Conservation (phyloP, 768 basidiomycete genomes). For the Collybia nuda region DNA sequence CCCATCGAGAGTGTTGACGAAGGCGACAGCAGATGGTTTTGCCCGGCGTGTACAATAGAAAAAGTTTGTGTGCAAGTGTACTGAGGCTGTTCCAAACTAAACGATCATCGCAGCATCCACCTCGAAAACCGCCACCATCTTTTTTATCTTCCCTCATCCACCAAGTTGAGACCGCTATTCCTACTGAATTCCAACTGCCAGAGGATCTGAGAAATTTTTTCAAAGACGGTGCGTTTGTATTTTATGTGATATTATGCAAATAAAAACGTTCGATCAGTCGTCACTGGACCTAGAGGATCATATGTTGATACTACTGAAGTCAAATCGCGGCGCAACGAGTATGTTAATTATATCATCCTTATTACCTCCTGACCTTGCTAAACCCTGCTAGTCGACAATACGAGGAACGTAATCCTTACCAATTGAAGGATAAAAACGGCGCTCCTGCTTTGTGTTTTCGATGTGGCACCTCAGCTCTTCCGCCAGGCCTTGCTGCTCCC, state of each 20-base stretch:
- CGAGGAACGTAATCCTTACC: constrained; percentile 89
- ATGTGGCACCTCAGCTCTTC: constrained; percentile 81
- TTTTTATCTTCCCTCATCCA: constrained; percentile 73
- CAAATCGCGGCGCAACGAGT: constrained; percentile 83
- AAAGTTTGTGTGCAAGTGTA: constrained; percentile 49
- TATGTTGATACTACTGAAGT: constrained; percentile 82
- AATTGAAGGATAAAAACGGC: constrained; percentile 83
- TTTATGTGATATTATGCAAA: constrained; percentile 3
- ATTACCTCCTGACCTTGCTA: constrained; percentile 8
- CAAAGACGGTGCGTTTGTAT: constrained; percentile 69
- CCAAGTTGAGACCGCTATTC: constrained; percentile 65
- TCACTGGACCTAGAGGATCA: constrained; percentile 72
- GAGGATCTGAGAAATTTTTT: constrained; percentile 82
- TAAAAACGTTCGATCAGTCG: constrained; percentile 50
- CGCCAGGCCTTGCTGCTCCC: constrained; percentile 49
- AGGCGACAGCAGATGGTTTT: constrained; percentile 83
- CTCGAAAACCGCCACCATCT: constrained; percentile 63
- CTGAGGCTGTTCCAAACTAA: constrained; percentile 14
- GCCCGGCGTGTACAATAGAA: constrained; percentile 65
- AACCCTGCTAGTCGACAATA: constrained; percentile 62
- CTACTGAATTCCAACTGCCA: constrained; percentile 83
- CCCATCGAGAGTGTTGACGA: constrained; percentile 89
- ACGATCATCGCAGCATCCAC: constrained; percentile 53
- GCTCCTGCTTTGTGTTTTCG: constrained; percentile 86
- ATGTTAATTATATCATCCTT: constrained; percentile 28